Conservation (phyloP, 2,329 filamentous ascomycete genomes). For the Thyridium curvatum region DNA sequence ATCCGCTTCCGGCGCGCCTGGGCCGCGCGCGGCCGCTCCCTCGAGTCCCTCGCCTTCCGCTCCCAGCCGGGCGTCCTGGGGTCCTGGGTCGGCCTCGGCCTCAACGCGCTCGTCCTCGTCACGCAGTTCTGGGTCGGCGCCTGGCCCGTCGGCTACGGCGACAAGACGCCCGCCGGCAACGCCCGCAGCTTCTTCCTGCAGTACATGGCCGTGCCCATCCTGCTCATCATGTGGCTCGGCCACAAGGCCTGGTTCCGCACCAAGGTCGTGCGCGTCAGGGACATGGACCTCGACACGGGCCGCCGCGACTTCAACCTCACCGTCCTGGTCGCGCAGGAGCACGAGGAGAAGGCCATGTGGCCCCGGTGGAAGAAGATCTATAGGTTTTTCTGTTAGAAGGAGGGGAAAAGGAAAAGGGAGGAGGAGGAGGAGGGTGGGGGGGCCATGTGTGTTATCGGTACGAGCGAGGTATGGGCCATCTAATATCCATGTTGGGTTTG, state of each 20-base stretch:
- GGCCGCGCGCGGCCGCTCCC: slow-evolving; percentile 59
- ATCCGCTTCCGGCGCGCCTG: slow-evolving; percentile 87
- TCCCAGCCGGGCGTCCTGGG: slow-evolving; percentile 74
- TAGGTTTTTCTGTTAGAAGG: slow-evolving; percentile 66
- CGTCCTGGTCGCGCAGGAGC: slow-evolving; percentile 72
- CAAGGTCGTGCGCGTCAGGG: slow-evolving; percentile 54
- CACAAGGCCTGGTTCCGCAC: slow-evolving; percentile 76
- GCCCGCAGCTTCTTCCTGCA: slow-evolving; percentile 66
- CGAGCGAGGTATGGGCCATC: too few species aligned
- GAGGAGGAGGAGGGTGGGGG: too few species aligned
- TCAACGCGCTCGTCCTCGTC: slow-evolving; percentile 70
- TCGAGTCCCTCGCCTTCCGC: slow-evolving; percentile 73
- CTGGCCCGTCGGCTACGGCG: slow-evolving; percentile 59
- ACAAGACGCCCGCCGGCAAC: slow-evolving; percentile 35
- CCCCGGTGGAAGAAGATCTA: slow-evolving; percentile 72
- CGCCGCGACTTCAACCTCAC: slow-evolving; percentile 78
- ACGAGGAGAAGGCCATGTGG: slow-evolving; percentile 65
- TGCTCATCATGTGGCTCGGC: slow-evolving; percentile 58
- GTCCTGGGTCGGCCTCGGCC: slow-evolving; percentile 70
- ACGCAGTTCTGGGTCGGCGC: slow-evolving; percentile 87
- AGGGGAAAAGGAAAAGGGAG: too few species aligned
- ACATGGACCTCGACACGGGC: slow-evolving; percentile 86
- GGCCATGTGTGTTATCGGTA: too few species aligned
- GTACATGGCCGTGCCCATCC: slow-evolving; percentile 65
- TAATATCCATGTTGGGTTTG: too few species aligned